Percentiles rank a stretch among this genome's conserved stretches.
Evolutionary conservation across 1,284 basidiomycete genomes (phyloP).

Genomic region (Golubevia sp.): DNA sequence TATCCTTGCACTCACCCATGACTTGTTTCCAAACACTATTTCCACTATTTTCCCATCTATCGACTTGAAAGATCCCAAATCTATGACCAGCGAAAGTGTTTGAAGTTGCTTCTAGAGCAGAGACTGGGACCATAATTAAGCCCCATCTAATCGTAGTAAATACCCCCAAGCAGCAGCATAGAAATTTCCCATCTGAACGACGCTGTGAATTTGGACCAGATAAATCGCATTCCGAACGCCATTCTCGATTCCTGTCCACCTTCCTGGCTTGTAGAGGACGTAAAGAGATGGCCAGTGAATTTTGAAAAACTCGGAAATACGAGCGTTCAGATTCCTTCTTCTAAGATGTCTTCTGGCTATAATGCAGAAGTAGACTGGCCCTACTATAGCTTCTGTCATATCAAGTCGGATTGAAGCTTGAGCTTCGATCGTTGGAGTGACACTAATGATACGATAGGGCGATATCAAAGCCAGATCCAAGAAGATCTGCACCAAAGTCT

Average conservation of each 20-base stretch:
- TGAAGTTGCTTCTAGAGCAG: slow-evolving; percentile 23
- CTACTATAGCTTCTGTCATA: slow-evolving; percentile 12
- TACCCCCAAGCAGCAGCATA: slow-evolving; percentile 37
- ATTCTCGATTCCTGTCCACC: slow-evolving; percentile 18
- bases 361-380: slow-evolving; percentile 25
- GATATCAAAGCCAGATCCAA: slow-evolving; percentile 33
- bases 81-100: slow-evolving; percentile 29
- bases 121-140: slow-evolving; percentile 33
- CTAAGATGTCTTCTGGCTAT: slow-evolving; percentile 4
- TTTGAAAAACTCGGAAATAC: not conserved
- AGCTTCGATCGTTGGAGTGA: slow-evolving; percentile 25
- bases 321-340: not conserved
- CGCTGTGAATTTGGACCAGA: slow-evolving; percentile 24
- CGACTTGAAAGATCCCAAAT: slow-evolving; percentile 21
- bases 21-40: slow-evolving; percentile 6
- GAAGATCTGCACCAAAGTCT: slow-evolving; percentile 21
- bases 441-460: slow-evolving; percentile 12
- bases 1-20: not conserved
- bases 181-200: slow-evolving; percentile 19
- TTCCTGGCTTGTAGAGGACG: slow-evolving; percentile 15
- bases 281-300: slow-evolving; percentile 7
- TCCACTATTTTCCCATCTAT: slow-evolving; percentile 1
- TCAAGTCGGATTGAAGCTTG: slow-evolving; percentile 28
- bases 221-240: slow-evolving; percentile 33
- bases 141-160: slow-evolving; percentile 43